These are phyloP conservation scores for Xylaria acuta DNA, from an alignment of 495 filamentous ascomycete species.

Conservation along the genomic window DNA sequence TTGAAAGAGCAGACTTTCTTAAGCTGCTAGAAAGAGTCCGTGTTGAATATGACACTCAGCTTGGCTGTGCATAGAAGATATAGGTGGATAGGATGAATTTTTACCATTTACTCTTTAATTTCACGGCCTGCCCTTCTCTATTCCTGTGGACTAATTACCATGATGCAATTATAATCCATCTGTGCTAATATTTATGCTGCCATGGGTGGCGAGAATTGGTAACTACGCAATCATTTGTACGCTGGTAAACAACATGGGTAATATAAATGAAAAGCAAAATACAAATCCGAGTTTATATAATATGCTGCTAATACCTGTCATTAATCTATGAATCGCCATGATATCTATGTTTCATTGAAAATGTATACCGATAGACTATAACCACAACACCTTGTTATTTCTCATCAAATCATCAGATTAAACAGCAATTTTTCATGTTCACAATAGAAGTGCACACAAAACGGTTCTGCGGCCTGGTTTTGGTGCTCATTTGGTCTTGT, in stretches of 20 bases:
- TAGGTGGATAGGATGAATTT: not conserved
- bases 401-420: not conserved
- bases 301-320: not conserved
- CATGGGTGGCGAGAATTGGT: not conserved
- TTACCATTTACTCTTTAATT: not conserved
- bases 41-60: not conserved
- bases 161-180: not conserved
- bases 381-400: not conserved
- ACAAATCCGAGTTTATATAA: not conserved
- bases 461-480: not conserved
- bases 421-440: too few species aligned
- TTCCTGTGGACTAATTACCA: not conserved
- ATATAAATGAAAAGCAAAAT: not conserved
- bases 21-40: not conserved
- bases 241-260: not conserved
- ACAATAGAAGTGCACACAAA: too few species aligned
- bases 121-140: not conserved
- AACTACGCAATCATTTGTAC: not conserved
- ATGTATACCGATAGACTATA: not conserved
- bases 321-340: not conserved
- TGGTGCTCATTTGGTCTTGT: not conserved
- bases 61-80: not conserved
- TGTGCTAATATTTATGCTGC: too few species aligned
- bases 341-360: not conserved
- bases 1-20: not conserved